Base-by-base conservation (phyloP, 106 monocot genomes). In the Acanthochlamys bracteata region DNA sequence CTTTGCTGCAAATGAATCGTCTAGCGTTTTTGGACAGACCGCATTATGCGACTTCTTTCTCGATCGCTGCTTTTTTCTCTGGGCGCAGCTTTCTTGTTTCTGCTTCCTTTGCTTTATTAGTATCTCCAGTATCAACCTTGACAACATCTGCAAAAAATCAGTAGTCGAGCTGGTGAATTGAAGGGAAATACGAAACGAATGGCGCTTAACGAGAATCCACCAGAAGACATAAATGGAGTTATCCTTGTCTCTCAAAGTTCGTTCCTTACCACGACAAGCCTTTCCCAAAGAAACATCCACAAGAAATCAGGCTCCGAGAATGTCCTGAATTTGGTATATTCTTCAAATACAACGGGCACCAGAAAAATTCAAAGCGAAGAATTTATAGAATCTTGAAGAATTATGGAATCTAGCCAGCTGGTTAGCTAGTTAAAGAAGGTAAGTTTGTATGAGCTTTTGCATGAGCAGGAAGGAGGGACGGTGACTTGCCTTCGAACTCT, bases 41-140 rank as follows among this genome's bases (percentile, higher is more conserved):
- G 58, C 84, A 64, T 9, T 82, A 46, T 19, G 75, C 80, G 42
- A 80, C 69, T 55, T 88, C 92, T 72, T 88, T 88, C 54, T 80
- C 84, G 64, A 75, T 47, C 25, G 69, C 76, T 63, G 65, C 65
- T 60, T 84, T 88, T 74, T n/a, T n/a, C n/a, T 92, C 92, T 68
- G 84, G 71, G 3, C 81, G 84, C 51, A 84, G 33, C 61, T 88
- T 92, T 69, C 68, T 84, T 42, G 77, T 76, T 59, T 92, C 92
- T 19, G 82, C 82, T 60, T 92, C 92, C 92, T 87, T 92, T 27
- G 87, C 84, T 67, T 82, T 87, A 41, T 51, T 73, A 60, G 82
- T n/a, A n/a, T n/a, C n/a, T n/a, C n/a, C 51, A 11, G 88, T 88
- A 56, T 88, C 85, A 25, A 88, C 72, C 66, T 93, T 22, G 84